phyloP scores from a whole-genome alignment of 345 rosid genomes.

The Isatis tinctoria region DNA sequence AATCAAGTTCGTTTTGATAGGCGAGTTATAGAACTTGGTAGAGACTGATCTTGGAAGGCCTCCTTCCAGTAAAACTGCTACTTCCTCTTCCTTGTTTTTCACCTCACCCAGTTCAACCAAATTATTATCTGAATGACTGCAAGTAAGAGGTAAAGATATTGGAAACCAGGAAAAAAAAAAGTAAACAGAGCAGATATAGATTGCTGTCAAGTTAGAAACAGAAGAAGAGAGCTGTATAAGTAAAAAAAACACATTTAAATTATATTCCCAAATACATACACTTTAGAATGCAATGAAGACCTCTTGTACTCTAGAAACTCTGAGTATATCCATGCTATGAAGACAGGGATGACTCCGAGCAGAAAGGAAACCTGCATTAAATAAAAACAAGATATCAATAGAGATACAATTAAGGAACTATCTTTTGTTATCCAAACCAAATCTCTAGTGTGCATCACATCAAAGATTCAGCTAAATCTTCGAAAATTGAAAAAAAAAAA shows the following conservation, averaged over 20 bases:
- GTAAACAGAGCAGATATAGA: background rate
- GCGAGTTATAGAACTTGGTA: slow-evolving; percentile 48
- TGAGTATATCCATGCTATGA: slow-evolving; percentile 84
- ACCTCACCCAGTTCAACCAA: slow-evolving; percentile 68
- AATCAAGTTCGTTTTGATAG: slow-evolving; percentile 64
- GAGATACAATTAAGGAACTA: background rate
- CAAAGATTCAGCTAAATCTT: background rate
- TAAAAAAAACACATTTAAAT: background rate
- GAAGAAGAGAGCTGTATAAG: background rate
- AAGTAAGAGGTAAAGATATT: background rate
- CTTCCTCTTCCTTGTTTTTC: slow-evolving; percentile 72
- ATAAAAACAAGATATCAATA: background rate
- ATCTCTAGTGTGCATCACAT: background rate
- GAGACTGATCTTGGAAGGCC: slow-evolving; percentile 83
- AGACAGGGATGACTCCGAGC: slow-evolving; percentile 73
- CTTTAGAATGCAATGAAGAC: slow-evolving; percentile 55
- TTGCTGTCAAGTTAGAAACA: background rate
- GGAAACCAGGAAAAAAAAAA: background rate
- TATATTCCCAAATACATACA: slow-evolving; percentile 44
- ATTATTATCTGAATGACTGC: slow-evolving; percentile 92
- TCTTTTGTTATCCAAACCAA: background rate
- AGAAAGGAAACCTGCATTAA: slow-evolving; percentile 74
- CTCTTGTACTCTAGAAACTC: slow-evolving; percentile 72
- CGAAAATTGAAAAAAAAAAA: background rate
- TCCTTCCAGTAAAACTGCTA: slow-evolving; percentile 79